A percentile compares a stretch with the other conserved stretches of the same genome.
phyloP scores from a whole-genome alignment of 345 rosid species.

The Eucalyptus sp. region DNA sequence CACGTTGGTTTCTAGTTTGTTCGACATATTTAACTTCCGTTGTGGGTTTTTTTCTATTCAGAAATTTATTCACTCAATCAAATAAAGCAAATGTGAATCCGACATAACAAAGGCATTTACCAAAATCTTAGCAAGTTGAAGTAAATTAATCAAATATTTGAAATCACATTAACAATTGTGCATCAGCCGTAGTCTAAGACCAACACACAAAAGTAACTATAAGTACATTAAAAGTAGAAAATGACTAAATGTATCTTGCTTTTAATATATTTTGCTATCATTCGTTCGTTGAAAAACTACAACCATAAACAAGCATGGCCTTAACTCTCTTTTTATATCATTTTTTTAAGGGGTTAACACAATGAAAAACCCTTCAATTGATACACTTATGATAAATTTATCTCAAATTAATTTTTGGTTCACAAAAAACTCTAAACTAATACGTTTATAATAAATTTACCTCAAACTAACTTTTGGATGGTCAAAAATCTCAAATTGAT shows the following conservation, averaged over 20 bases:
- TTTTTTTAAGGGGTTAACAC: neutral
- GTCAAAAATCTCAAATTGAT: too few species aligned
- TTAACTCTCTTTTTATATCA: neutral
- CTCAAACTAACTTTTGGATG: too few species aligned
- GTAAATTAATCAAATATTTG: neutral
- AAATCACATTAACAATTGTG: neutral
- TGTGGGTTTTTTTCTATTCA: neutral
- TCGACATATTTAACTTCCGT: neutral
- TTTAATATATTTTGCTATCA: too few species aligned
- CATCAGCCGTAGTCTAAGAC: neutral
- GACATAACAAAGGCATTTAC: neutral
- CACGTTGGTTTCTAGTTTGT: neutral
- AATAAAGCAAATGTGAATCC: neutral
- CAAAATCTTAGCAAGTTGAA: neutral
- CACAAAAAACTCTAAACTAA: too few species aligned
- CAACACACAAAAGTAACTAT: neutral
- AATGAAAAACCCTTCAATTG: too few species aligned
- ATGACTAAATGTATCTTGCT: neutral
- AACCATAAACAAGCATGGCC: neutral
- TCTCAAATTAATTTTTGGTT: too few species aligned
- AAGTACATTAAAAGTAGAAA: neutral
- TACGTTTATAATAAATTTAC: too few species aligned
- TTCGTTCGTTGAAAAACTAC: neutral
- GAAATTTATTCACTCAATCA: neutral
- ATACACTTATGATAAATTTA: too few species aligned